These are phyloP conservation scores for Saturnispora silvae DNA, from an alignment of 805 yeast species.

Conservation along the genomic window DNA sequence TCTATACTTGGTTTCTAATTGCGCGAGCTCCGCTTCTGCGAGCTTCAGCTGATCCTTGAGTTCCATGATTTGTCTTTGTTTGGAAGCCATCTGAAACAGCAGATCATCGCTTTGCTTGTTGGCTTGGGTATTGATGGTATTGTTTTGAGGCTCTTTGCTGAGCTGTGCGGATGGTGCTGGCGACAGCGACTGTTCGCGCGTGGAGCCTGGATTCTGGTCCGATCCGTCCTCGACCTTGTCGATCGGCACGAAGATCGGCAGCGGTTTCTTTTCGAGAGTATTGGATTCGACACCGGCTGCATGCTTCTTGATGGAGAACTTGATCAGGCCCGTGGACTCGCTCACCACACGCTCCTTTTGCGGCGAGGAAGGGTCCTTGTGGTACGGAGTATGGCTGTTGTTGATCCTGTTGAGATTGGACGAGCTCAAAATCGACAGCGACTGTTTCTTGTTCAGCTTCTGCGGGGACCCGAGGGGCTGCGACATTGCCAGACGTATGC, in stretches of 20 bases:
- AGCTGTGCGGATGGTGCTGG: not conserved
- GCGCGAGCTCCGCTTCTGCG: conserved; percentile 29
- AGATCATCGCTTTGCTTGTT: conserved; percentile 10
- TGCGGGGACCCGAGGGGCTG: not conserved
- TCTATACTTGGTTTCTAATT: conserved; percentile 26
- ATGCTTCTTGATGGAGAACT: conserved; percentile 27
- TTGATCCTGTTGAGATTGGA: conserved; percentile 19
- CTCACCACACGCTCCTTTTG: conserved; percentile 33
- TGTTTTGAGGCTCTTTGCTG: not conserved
- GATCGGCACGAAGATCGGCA: conserved; percentile 30
- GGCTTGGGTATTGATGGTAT: not conserved
- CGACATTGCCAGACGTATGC: too few species aligned
- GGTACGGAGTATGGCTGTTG: conserved; percentile 3
- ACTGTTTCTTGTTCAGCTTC: conserved; percentile 20
- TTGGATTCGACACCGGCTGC: not conserved
- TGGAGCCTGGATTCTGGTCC: not conserved
- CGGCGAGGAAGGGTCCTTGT: not conserved
- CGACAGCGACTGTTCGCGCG: not conserved
- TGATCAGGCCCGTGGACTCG: conserved; percentile 41
- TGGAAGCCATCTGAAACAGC: conserved; percentile 34
- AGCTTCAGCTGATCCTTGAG: conserved; percentile 34
- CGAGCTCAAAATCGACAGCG: conserved; percentile 25
- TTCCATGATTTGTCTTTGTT: conserved; percentile 44
- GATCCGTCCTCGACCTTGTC: conserved; percentile 8
- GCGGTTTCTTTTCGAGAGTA: not conserved